phyloP scores from a whole-genome alignment of 345 rosid species.

The Eucalyptus pumila region DNA sequence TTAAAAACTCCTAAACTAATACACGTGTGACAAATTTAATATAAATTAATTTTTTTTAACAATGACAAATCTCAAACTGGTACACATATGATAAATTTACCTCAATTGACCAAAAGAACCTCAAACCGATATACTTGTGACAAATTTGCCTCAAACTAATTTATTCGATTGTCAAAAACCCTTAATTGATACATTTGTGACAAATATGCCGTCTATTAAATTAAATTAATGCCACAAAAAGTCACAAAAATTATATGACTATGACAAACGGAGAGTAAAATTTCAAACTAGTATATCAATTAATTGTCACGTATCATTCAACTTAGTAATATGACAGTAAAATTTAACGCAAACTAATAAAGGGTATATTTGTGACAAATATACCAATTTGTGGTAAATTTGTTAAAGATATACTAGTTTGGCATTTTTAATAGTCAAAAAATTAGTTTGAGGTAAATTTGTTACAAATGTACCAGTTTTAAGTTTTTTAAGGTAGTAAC shows the following conservation, averaged over 20 bases:
- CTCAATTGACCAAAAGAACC: fast-evolving
- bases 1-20: fast-evolving
- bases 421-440: fast-evolving
- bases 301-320: too few species aligned
- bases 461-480: fast-evolving
- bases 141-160: too few species aligned
- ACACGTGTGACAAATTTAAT: too few species aligned
- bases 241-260: fast-evolving
- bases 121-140: fast-evolving
- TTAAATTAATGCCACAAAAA: too few species aligned
- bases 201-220: fast-evolving
- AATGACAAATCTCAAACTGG: fast-evolving
- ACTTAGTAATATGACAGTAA: fast-evolving
- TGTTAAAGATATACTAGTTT: too few species aligned
- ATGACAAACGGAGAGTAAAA: too few species aligned
- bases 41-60: fast-evolving
- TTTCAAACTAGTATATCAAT: too few species aligned
- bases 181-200: too few species aligned
- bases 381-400: fast-evolving
- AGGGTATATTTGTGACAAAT: fast-evolving
- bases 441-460: too few species aligned
- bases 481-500: fast-evolving
- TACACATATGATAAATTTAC: too few species aligned
- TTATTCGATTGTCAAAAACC: too few species aligned
- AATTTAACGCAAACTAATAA: too few species aligned